phyloP scores from a whole-genome alignment of 2,329 filamentous ascomycete genomes.

The Aspergillus transmontanensis region DNA sequence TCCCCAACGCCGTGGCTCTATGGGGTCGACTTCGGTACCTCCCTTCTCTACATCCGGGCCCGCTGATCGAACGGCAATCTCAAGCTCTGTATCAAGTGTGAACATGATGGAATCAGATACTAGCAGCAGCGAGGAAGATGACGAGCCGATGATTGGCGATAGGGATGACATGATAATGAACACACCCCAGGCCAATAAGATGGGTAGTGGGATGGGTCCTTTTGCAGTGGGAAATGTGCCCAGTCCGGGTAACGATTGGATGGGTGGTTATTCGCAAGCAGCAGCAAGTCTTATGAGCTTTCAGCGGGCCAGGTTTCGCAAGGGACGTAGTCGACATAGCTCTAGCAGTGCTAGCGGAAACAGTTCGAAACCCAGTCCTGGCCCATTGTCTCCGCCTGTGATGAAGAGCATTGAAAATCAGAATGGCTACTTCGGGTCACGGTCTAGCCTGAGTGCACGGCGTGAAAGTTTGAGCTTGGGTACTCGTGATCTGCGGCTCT shows the following conservation, averaged over 20 bases:
- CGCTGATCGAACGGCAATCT: slow-evolving; percentile 71
- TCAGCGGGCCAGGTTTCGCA: slow-evolving; percentile 61
- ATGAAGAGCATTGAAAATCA: slow-evolving; percentile 57
- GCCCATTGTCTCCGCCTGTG: slow-evolving; percentile 76
- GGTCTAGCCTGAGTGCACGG: slow-evolving; percentile 58
- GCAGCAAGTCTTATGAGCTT: slow-evolving; percentile 81
- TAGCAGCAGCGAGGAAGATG: slow-evolving; percentile 68
- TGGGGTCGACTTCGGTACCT: slow-evolving; percentile 59
- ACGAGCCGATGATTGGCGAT: slow-evolving; percentile 65
- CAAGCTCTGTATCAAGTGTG: slow-evolving; percentile 79
- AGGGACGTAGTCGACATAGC: slow-evolving; percentile 64
- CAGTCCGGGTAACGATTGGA: slow-evolving; percentile 64
- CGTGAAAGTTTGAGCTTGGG: slow-evolving; percentile 89
- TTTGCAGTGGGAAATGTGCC: slow-evolving; percentile 51
- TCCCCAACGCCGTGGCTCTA: slow-evolving; percentile 61
- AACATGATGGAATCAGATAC: slow-evolving; percentile 79
- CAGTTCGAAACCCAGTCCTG: slow-evolving; percentile 68
- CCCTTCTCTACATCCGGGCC: slow-evolving; percentile 72
- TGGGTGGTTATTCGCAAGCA: slow-evolving; percentile 66
- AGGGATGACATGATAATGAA: slow-evolving; percentile 74
- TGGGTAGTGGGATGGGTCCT: slow-evolving; percentile 39
- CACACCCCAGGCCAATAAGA: slow-evolving; percentile 75
- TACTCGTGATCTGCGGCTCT: slow-evolving; percentile 83
- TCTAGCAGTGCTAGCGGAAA: slow-evolving; percentile 70
- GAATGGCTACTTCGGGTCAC: slow-evolving; percentile 57